Conservation (phyloP, 176 grass and related monocot genomes). For the Bonia amplexicaulis region DNA sequence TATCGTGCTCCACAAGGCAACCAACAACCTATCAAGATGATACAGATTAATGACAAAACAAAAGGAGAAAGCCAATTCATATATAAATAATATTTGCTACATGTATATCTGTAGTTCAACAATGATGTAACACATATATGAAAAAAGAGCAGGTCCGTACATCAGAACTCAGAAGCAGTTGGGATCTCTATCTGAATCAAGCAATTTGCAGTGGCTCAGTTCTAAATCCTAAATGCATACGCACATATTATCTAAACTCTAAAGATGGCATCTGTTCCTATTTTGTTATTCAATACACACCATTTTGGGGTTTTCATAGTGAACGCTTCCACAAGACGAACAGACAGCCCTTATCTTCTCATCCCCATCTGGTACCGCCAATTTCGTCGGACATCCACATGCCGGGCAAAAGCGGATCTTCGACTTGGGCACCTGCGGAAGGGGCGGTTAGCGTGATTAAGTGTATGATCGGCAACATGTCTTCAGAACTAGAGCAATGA, state of each 20-base stretch:
- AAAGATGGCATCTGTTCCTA: not conserved
- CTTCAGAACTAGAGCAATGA: not conserved
- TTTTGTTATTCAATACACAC: conserved; percentile 28
- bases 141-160: not conserved
- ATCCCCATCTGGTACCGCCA: conserved; percentile 77
- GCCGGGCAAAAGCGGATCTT: conserved; percentile 68
- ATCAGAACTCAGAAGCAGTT: not conserved
- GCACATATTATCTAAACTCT: not conserved
- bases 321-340: conserved; percentile 76
- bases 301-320: conserved; percentile 99
- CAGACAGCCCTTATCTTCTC: conserved; percentile 92
- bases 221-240: not conserved
- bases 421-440: conserved; percentile 53
- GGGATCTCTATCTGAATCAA: not conserved
- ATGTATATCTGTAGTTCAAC: not conserved
- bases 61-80: not conserved
- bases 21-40: conserved; percentile 75
- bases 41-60: conserved; percentile 8
- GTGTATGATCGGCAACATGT: not conserved
- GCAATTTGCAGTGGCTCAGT: not conserved
- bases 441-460: not conserved
- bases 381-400: conserved; percentile 82
- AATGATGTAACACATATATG: not conserved
- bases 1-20: conserved; percentile 91
- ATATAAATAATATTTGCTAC: not conserved